Base-by-base conservation (phyloP, 768 basidiomycete species). In the Exidia glandulosa region DNA sequence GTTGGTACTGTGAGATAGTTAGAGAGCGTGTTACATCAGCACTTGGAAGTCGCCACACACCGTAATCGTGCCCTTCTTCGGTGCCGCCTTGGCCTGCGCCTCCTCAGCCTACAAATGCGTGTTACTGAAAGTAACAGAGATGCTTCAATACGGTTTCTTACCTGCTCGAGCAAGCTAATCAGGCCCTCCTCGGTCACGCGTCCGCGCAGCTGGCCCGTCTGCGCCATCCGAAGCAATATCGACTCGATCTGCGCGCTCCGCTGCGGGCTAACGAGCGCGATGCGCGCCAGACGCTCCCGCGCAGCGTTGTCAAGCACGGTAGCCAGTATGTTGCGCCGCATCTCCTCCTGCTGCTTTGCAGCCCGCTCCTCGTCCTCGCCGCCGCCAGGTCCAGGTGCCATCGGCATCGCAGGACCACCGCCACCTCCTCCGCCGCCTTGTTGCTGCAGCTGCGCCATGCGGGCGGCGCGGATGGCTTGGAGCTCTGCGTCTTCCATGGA, bases 141-240 rank as follows among this genome's bases (percentile, higher is more conserved):
- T 55, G n/a, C 7, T 30, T 16, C 7, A 29, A 56, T n/a, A 36
- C 9, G 34, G 23, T 10, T 55, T 41, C 16, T 23, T 62, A 87
- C 93, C 81, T 95, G 90, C 65, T 94, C 88, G 61, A 95, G 78
- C 34, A 95, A 74, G 55, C 84, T 85, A 64, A 96, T 90, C 58
- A 96, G 78, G 69, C 93, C 90, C 54, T 79, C 74, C 68, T 96
- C 93, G 31, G 78, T 82, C 41, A 95, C 86, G 31, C 84, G 76
- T 1, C 85, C 86, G 48, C 86, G 79, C 37, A 95, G 70, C 69
- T 93, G 90, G 6, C 92, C 90, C 1, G 81, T 77, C 72, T 91
- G 89, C 7, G 85, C 90, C 88, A 93, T 91, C 41, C 88, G 79
- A 41, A 88, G 64, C 32, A 95, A 75, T 60, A 93, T 83, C 2